These are phyloP conservation scores for Acanthamoeba divionensis DNA, from an alignment of 208 protist genomes.

Conservation along the genomic window DNA sequence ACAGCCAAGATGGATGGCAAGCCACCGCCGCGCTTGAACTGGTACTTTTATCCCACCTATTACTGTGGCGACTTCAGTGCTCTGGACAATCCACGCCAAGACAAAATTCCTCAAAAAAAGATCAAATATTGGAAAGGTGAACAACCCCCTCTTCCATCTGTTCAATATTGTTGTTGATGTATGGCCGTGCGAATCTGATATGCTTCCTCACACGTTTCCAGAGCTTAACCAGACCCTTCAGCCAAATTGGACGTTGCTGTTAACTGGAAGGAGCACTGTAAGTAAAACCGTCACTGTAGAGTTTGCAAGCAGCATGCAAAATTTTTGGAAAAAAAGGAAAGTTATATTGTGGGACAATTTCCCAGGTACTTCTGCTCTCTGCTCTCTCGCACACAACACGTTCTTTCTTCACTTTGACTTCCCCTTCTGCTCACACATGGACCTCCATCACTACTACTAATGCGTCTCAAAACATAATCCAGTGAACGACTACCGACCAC, in stretches of 20 bases:
- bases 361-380: background rate
- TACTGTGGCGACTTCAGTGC: conserved; percentile 9
- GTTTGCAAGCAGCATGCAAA: background rate
- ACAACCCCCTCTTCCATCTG: no score
- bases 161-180: no score
- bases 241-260: background rate
- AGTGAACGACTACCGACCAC: conserved; percentile 35
- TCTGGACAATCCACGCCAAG: background rate
- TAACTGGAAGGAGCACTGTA: background rate
- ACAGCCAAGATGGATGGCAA: background rate
- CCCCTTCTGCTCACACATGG: background rate
- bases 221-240: conserved; percentile 3
- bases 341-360: conserved; percentile 6
- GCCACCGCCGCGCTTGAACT: background rate
- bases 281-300: background rate
- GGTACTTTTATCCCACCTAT: background rate
- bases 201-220: no score
- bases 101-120: background rate
- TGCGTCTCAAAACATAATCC: background rate
- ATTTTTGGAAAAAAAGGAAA: conserved; percentile 10
- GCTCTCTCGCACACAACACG: background rate
- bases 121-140: conserved; percentile 5
- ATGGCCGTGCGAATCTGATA: no score
- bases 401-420: no score
- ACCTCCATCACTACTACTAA: no score